These are phyloP conservation scores for Talaromyces sp. DNA, from an alignment of 2,329 filamentous ascomycete species.

Conservation along the genomic window DNA sequence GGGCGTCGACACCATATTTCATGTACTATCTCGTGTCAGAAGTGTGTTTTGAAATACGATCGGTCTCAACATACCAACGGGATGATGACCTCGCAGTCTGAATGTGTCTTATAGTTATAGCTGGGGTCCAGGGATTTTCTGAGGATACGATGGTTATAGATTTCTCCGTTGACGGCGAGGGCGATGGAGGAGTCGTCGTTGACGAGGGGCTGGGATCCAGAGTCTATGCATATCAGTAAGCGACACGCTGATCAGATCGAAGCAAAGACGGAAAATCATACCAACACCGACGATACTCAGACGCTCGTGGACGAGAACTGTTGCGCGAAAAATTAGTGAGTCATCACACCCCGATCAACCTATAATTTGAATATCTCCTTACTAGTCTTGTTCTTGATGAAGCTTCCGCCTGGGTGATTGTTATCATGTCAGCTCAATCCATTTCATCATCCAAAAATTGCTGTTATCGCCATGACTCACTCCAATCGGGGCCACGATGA, in stretches of 20 bases:
- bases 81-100: slow-evolving; percentile 98
- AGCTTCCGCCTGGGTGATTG: slow-evolving; percentile 68
- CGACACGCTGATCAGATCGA: not conserved
- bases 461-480: slow-evolving; percentile 55
- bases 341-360: slow-evolving; percentile 6
- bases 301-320: slow-evolving; percentile 94
- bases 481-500: slow-evolving; percentile 98
- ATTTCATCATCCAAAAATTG: not conserved
- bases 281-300: slow-evolving; percentile 96
- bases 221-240: slow-evolving; percentile 56
- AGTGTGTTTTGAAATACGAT: not conserved
- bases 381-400: slow-evolving; percentile 90
- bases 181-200: slow-evolving; percentile 85
- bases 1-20: slow-evolving; percentile 86
- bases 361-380: not conserved
- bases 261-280: slow-evolving; percentile 44
- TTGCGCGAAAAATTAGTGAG: slow-evolving; percentile 25
- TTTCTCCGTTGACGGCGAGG: slow-evolving; percentile 97
- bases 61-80: slow-evolving; percentile 66
- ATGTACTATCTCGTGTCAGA: slow-evolving; percentile 64
- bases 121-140: slow-evolving; percentile 78
- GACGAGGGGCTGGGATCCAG: slow-evolving; percentile 90
- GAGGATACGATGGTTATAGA: slow-evolving; percentile 97
- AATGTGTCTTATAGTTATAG: slow-evolving; percentile 98
- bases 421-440: slow-evolving; percentile 21